phyloP scores from a whole-genome alignment of 2,329 filamentous ascomycete genomes.

The Reticulascus tulasneorum region DNA sequence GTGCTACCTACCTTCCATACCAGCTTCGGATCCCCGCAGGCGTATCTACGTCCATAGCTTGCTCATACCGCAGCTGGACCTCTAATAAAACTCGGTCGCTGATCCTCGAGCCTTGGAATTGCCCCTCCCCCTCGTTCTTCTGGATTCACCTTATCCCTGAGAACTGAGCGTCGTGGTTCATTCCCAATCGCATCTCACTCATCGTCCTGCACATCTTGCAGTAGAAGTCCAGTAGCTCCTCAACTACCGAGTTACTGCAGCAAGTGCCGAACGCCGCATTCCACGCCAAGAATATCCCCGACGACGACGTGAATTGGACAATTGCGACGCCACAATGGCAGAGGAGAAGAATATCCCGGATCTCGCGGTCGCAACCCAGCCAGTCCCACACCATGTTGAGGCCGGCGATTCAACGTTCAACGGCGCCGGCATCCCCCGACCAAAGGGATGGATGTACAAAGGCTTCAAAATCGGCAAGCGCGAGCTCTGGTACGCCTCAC shows the following conservation, averaged over 20 bases:
- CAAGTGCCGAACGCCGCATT: background rate
- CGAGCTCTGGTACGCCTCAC: constrained; percentile 68
- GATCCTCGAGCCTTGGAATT: no score
- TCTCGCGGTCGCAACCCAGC: background rate
- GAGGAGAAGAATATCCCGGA: constrained; percentile 8
- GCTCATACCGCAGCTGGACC: no score
- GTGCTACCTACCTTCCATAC: no score
- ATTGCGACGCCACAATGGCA: constrained; percentile 3
- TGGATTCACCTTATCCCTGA: no score
- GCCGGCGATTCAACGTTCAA: constrained; percentile 8
- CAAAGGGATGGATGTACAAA: constrained; percentile 65
- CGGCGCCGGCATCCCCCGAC: constrained; percentile 27
- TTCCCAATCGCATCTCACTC: no score
- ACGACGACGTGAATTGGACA: background rate
- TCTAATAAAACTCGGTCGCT: no score
- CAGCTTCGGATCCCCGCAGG: no score
- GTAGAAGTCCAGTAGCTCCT: no score
- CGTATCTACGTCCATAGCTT: no score
- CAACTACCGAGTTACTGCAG: constrained; percentile 3
- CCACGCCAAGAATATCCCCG: background rate
- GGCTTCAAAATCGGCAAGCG: constrained; percentile 49
- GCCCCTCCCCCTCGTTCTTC: no score
- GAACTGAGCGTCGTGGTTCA: no score
- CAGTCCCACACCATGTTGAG: background rate
- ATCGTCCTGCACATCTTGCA: no score